A percentile compares a stretch with the other conserved stretches of the same genome.
These are phyloP conservation scores for Santalum album DNA, from an alignment of 164 flowering plant species.

Conservation along the genomic window DNA sequence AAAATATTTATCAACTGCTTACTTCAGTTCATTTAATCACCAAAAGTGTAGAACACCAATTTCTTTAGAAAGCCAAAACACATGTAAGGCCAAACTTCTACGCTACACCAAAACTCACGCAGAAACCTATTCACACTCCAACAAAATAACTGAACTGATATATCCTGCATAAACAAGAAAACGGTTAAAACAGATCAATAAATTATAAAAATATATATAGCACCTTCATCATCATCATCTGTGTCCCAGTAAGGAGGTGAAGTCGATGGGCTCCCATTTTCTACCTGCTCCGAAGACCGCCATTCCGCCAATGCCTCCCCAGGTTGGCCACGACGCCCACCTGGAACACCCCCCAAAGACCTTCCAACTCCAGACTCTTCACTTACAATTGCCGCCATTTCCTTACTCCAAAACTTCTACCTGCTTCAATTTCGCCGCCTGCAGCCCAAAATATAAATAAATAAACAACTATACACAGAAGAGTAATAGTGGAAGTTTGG, in stretches of 20 bases:
- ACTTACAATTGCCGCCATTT: conserved; percentile 38
- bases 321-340: conserved; percentile 39
- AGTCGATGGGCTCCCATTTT: conserved; percentile 54
- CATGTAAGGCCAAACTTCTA: too few relatives aligned
- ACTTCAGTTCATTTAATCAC: too few relatives aligned
- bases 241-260: conserved; percentile 68
- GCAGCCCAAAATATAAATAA: not conserved
- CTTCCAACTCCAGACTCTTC: conserved; percentile 49
- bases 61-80: too few relatives aligned
- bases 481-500: too few relatives aligned
- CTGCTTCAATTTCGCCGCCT: conserved; percentile 2
- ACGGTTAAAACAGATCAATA: too few relatives aligned
- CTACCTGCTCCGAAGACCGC: conserved; percentile 71
- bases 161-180: too few relatives aligned
- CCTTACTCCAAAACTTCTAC: not conserved
- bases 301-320: conserved; percentile 64
- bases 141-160: too few relatives aligned
- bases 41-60: too few relatives aligned
- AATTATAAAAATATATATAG: conserved; percentile 3
- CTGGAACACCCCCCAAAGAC: conserved; percentile 39
- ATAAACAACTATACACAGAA: not conserved
- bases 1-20: too few relatives aligned
- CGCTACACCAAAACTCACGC: too few relatives aligned
- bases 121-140: too few relatives aligned
- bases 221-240: conserved; percentile 47